These are phyloP conservation scores for Apiotrichum akiyoshidainum DNA, from an alignment of 1,284 basidiomycete species.

Conservation along the genomic window DNA sequence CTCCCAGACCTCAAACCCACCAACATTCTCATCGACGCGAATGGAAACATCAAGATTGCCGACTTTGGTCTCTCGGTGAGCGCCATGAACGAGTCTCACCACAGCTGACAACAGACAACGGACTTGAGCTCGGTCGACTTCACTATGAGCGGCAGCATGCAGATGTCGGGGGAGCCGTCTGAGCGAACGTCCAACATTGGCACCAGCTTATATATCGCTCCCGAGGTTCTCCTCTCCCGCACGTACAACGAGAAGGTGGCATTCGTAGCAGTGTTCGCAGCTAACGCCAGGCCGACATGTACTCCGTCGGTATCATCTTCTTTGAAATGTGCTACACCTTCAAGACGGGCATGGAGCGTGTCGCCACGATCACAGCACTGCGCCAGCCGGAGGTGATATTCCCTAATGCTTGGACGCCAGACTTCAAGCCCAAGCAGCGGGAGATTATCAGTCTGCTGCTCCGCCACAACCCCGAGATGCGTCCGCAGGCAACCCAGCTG, in stretches of 20 bases:
- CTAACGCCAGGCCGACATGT: conserved; percentile 74
- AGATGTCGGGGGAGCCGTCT: conserved; percentile 21
- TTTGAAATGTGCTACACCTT: conserved; percentile 95
- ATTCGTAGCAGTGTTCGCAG: not conserved
- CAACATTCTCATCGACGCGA: conserved; percentile 86
- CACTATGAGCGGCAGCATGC: conserved; percentile 55
- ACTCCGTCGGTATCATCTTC: conserved; percentile 91
- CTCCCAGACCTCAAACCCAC: conserved; percentile 75
- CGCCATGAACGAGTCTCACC: conserved; percentile 8
- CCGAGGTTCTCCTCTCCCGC: conserved; percentile 59
- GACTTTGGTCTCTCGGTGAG: conserved; percentile 73
- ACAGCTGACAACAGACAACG: conserved; percentile 57
- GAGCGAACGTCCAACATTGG: conserved; percentile 67
- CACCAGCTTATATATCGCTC: conserved; percentile 88
- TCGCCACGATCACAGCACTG: conserved; percentile 73
- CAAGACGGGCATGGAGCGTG: conserved; percentile 81
- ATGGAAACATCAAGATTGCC: conserved; percentile 88
- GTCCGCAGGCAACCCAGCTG: conserved; percentile 80
- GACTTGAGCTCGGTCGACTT: conserved; percentile 71
- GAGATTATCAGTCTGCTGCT: conserved; percentile 70
- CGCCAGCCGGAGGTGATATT: conserved; percentile 70
- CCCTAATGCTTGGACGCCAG: conserved; percentile 59
- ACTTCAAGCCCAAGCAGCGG: conserved; percentile 57
- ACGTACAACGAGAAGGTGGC: conserved; percentile 52
- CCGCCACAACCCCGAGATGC: conserved; percentile 74